Evolutionary conservation across 495 filamentous ascomycete species (phyloP).

Genomic region (Oidiodendron maius): DNA sequence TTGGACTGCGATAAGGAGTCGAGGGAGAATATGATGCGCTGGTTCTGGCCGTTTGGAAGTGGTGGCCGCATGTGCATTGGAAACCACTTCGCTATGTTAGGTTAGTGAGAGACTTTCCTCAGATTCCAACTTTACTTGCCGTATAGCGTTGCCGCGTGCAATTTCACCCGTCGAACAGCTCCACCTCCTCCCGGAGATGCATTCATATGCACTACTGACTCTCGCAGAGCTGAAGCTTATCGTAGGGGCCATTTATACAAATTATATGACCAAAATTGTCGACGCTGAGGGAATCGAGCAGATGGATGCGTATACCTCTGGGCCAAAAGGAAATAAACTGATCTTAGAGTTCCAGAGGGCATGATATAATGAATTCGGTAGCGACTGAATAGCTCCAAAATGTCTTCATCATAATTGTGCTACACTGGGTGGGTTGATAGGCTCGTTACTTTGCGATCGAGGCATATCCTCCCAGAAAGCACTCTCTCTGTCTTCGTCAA

Average conservation of each 20-base stretch:
- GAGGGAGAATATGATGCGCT: slow-evolving; percentile 41
- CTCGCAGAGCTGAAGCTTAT: slow-evolving; percentile 57
- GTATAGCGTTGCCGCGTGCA: too few relatives aligned
- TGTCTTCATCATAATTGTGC: too few relatives aligned
- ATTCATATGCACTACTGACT: too few relatives aligned
- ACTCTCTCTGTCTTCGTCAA: too few relatives aligned
- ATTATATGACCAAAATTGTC: slow-evolving; percentile 53
- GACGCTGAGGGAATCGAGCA: slow-evolving; percentile 53
- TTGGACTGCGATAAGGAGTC: slow-evolving; percentile 31
- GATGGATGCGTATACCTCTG: slow-evolving; percentile 57
- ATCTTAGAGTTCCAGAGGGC: too few relatives aligned
- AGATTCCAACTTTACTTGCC: neutral
- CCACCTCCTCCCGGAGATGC: neutral
- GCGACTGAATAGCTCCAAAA: too few relatives aligned
- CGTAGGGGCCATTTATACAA: slow-evolving; percentile 58
- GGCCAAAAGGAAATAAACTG: slow-evolving; percentile 41
- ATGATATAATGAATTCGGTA: too few relatives aligned
- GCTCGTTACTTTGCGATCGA: too few relatives aligned
- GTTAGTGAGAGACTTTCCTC: slow-evolving; percentile 34
- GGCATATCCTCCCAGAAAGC: too few relatives aligned
- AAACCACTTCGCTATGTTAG: slow-evolving; percentile 65
- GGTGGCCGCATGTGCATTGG: slow-evolving; percentile 82
- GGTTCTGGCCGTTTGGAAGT: slow-evolving; percentile 83
- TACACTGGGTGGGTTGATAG: too few relatives aligned
- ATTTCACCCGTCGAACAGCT: neutral